A percentile compares a stretch with the other conserved stretches of the same genome.
Evolutionary conservation across 2,329 filamentous ascomycete species (phyloP).

Genomic region (Trichoderma lentiforme): DNA sequence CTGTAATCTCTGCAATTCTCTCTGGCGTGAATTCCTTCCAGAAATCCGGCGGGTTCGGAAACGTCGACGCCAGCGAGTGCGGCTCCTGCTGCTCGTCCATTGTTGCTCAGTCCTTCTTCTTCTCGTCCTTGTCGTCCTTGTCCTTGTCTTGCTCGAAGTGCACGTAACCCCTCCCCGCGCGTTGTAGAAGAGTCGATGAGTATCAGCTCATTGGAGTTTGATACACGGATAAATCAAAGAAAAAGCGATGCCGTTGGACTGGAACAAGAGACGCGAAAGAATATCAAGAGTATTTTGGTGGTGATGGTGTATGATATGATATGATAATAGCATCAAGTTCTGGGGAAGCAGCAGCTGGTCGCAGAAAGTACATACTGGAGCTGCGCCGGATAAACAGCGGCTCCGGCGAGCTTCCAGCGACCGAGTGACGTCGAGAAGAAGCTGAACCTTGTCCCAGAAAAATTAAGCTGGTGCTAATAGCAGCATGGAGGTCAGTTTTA

Average conservation of each 20-base stretch:
- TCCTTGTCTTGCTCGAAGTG: neutral
- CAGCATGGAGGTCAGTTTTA: neutral
- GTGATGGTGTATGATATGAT: neutral
- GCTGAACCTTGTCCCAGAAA: neutral
- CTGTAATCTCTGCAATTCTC: conserved; percentile 59
- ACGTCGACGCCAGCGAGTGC: conserved; percentile 59
- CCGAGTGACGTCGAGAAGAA: neutral
- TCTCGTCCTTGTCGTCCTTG: neutral
- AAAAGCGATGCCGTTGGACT: neutral
- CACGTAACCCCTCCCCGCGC: conserved; percentile 15
- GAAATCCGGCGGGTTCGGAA: conserved; percentile 84
- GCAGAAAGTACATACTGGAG: neutral
- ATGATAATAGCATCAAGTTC: neutral
- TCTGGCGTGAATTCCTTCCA: conserved; percentile 82
- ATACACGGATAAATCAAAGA: neutral
- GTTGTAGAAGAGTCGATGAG: neutral
- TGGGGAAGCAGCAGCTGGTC: neutral
- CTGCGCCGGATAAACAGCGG: conserved; percentile 32
- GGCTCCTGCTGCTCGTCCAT: conserved; percentile 41
- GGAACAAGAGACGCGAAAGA: neutral
- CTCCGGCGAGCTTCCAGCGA: conserved; percentile 19
- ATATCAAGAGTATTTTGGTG: neutral
- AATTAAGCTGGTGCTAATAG: neutral
- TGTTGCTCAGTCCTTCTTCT: neutral
- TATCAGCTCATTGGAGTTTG: conserved; percentile 20